Evolutionary conservation across 2,329 filamentous ascomycete species (phyloP).

Genomic region (Fusarium pininemorale): DNA sequence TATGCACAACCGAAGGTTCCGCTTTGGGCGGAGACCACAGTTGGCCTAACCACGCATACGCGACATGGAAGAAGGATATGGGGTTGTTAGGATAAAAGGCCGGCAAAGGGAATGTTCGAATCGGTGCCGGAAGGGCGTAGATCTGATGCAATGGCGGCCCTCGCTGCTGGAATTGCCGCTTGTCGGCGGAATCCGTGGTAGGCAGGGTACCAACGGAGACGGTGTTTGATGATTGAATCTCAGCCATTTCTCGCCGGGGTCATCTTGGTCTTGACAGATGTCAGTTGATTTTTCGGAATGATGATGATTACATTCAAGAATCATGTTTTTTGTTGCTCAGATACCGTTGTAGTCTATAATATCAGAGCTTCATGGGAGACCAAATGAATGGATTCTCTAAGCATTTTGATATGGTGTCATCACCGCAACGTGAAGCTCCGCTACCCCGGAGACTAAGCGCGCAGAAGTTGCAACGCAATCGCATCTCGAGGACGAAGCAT

Average conservation of each 20-base stretch:
- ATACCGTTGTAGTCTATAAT: constrained; percentile 97
- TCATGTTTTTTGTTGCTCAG: constrained; percentile 65
- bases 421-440: constrained; percentile 53
- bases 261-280: constrained; percentile 56
- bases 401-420: constrained; percentile 69
- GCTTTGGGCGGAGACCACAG: constrained; percentile 71
- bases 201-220: constrained; percentile 36
- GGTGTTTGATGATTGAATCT: constrained; percentile 44
- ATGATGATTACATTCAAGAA: constrained; percentile 8
- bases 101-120: constrained; percentile 85
- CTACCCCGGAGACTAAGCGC: neutral
- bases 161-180: constrained; percentile 43
- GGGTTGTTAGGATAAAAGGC: constrained; percentile 92
- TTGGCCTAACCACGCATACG: constrained; percentile 80
- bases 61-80: constrained; percentile 83
- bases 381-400: constrained; percentile 68
- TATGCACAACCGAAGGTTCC: constrained; percentile 71
- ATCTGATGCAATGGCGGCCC: constrained; percentile 71
- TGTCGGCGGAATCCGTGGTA: constrained; percentile 30
- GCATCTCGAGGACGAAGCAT: neutral
- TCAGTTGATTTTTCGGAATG: constrained; percentile 17
- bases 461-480: neutral
- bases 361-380: constrained; percentile 69
- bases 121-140: constrained; percentile 81
- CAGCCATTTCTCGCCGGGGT: constrained; percentile 55